phyloP scores from a whole-genome alignment of 129 eudicot species.

The Centrapalus pauciflorus region DNA sequence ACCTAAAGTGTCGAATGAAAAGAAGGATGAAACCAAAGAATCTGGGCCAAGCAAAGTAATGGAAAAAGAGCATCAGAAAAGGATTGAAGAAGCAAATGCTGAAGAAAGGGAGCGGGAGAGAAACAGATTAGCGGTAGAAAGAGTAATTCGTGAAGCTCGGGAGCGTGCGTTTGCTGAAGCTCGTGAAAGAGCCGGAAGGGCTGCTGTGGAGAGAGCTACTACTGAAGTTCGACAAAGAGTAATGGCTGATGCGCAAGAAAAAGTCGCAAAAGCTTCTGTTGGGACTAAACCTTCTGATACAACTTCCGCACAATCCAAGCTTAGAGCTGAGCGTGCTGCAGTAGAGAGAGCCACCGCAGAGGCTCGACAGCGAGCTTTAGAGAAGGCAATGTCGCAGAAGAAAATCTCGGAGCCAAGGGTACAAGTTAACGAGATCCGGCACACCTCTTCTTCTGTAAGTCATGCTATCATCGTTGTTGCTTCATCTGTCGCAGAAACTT shows the following conservation, averaged over 20 bases:
- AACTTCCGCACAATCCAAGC: conserved; percentile 54
- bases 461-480: not conserved
- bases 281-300: conserved; percentile 39
- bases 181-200: conserved; percentile 64
- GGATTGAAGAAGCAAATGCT: conserved; percentile 34
- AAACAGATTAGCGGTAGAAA: conserved; percentile 69
- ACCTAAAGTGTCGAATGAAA: conserved; percentile 16
- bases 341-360: conserved; percentile 93
- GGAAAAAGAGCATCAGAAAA: conserved; percentile 26
- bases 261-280: conserved; percentile 45
- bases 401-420: conserved; percentile 30
- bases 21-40: conserved; percentile 34
- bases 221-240: conserved; percentile 66
- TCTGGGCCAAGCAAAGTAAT: conserved; percentile 21
- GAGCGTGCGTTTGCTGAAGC: conserved; percentile 87
- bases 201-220: conserved; percentile 68
- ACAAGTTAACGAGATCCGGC: conserved; percentile 33
- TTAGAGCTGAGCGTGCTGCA: conserved; percentile 85
- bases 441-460: conserved; percentile 60
- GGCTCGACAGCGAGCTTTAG: conserved; percentile 90
- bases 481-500: not conserved
- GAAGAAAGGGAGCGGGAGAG: conserved; percentile 68
- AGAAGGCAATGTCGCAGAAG: conserved; percentile 71
- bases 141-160: conserved; percentile 94
- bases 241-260: conserved; percentile 64